Evolutionary conservation across 1,139 yeast species (phyloP), one percentile per base, ranked within the genome.

Genomic region (Candida pseudocylindracea): DNA sequence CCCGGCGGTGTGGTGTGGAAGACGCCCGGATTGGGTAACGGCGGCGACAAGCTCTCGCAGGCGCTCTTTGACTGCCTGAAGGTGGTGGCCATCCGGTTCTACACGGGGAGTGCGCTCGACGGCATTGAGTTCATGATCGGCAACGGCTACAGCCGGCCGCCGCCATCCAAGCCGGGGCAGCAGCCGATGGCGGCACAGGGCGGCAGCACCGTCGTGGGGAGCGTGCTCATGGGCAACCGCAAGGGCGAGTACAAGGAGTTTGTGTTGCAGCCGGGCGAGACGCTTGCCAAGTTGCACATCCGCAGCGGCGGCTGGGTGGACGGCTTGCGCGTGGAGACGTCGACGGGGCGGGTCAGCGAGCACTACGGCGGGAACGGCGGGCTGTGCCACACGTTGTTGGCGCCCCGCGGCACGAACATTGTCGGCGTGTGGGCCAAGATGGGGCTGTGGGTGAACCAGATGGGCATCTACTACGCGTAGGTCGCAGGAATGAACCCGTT

Each of bases 221-320:
- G 20, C 20, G 4, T 6, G 20, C 38, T 67, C 26, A 60, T 76
- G 36, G 96, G 96, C 9, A 70, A 69, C 28, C 59, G 61, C 34
- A 79, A 72, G 3, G 55, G 57, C 2, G 54, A 60, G 32, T 72
- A 62, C 36, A 49, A 72, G 1, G 91, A 76, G 34, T 63, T 75
- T 37, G 48, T 46, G 2, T 45, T 85, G 8, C 53, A 55, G 2
- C 51, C 50, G 0, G 79, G 70, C 28, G 94, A 85, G 45, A 40
- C 42, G 9, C 55, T 88, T 8, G 47, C 57, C 4, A 75, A 73
- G 29, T 57, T 83, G 36, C 60, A 63, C 35, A 55, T 81, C 31
- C 60, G 93, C 39, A 60, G 71, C 33, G 96, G 96, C 7, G 72
- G 65, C 2, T 88, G 96, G 95, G 57, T 88, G 11, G 96, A 88